These are phyloP conservation scores for Colletotrichum musicola DNA, from an alignment of 2,329 filamentous ascomycete species.

Conservation along the genomic window DNA sequence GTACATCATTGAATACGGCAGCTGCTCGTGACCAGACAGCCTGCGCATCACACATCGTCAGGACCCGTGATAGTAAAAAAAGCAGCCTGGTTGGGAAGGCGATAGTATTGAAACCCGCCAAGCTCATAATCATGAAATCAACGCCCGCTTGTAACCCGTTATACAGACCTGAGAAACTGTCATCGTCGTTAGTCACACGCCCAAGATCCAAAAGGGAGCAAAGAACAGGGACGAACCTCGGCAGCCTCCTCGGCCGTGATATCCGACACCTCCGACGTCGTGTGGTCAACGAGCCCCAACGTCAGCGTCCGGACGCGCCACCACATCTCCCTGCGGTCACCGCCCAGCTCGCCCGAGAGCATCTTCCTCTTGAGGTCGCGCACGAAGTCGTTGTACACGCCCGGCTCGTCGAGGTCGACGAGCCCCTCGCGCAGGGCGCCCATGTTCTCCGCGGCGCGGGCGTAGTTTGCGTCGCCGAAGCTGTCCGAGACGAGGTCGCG, in stretches of 20 bases:
- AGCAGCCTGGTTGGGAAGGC: too few species aligned
- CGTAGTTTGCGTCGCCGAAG: conserved; percentile 81
- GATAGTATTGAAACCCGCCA: too few species aligned
- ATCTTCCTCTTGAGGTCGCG: conserved; percentile 78
- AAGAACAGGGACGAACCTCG: conserved; percentile 56
- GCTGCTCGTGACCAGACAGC: too few species aligned
- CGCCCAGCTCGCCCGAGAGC: conserved; percentile 76
- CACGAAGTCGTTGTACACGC: conserved; percentile 81
- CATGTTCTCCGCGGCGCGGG: conserved; percentile 79
- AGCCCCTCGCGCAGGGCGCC: conserved; percentile 84
- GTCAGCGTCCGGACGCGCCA: conserved; percentile 74
- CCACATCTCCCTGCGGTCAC: conserved; percentile 87
- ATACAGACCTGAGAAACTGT: conserved; percentile 36
- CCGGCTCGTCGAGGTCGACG: conserved; percentile 79
- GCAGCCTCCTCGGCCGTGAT: conserved; percentile 79
- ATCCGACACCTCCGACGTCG: conserved; percentile 71
- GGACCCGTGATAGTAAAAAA: too few species aligned
- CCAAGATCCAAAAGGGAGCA: background rate
- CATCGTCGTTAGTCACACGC: background rate
- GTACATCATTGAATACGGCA: too few species aligned
- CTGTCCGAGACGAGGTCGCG: conserved; percentile 77
- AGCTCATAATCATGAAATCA: background rate
- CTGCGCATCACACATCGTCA: too few species aligned
- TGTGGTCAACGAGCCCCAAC: conserved; percentile 79
- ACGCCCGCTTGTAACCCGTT: conserved; percentile 11